Conservation (phyloP, 1,284 basidiomycete genomes). For the Leccinum glutinopallens region DNA sequence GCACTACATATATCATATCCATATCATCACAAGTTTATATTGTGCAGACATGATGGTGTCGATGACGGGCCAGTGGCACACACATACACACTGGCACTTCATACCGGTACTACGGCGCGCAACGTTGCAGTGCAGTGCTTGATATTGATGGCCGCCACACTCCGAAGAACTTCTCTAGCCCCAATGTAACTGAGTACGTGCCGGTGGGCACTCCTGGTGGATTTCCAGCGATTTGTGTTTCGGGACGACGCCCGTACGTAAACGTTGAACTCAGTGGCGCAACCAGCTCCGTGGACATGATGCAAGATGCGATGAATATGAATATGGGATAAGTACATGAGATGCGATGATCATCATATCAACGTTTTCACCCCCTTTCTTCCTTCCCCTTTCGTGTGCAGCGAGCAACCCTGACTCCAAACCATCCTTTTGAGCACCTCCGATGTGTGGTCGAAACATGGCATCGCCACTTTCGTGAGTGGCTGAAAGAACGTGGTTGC, state of each 20-base stretch:
- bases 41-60: not conserved
- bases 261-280: constrained; percentile 18
- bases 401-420: not conserved
- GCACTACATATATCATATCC: constrained; percentile 15
- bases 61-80: not conserved
- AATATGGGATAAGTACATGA: not conserved
- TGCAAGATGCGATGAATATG: not conserved
- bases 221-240: constrained; percentile 12
- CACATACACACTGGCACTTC: not conserved
- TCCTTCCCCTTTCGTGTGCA: not conserved
- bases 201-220: not conserved
- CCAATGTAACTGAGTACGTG: not conserved
- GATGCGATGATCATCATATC: constrained; percentile 1
- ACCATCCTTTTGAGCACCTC: constrained; percentile 15
- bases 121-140: constrained; percentile 10
- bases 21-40: not conserved
- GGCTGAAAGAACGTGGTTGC: constrained; percentile 28
- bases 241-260: constrained; percentile 23
- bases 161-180: constrained; percentile 1
- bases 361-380: not conserved
- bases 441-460: constrained; percentile 11
- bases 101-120: not conserved
- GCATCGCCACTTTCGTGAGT: constrained; percentile 20
- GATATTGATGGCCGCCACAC: constrained; percentile 13
- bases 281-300: constrained; percentile 21